phyloP scores from a whole-genome alignment of 192 early-diverging fungal genomes.

The Backusella liffmaniae region DNA sequence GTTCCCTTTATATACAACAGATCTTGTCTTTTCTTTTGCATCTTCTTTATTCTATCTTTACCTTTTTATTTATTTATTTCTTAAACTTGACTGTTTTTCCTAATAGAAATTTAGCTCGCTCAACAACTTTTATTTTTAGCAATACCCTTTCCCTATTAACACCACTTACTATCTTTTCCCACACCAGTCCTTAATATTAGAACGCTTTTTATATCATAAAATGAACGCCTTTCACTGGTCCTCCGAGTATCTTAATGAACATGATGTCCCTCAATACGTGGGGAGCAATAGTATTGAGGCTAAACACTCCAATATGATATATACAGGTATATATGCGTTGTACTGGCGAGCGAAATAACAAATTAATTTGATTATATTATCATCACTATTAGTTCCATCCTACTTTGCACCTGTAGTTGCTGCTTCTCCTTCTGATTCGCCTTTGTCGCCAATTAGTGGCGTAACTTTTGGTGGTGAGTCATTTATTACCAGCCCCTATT shows the following conservation, averaged over 20 bases:
- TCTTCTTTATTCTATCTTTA: background rate
- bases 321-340: slow-evolving; percentile 9
- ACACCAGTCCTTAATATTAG: background rate
- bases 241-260: slow-evolving; percentile 9
- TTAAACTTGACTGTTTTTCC: background rate
- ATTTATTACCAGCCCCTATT: background rate
- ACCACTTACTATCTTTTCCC: background rate
- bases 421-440: slow-evolving; percentile 3
- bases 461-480: background rate
- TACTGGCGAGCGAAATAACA: background rate
- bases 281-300: background rate
- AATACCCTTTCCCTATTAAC: background rate
- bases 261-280: background rate
- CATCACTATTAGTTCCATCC: background rate
- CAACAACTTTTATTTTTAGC: background rate
- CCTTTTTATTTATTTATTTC: background rate
- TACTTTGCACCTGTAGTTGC: slow-evolving; percentile 14
- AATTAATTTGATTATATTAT: background rate
- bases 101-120: background rate
- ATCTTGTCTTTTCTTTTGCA: background rate
- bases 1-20: background rate
- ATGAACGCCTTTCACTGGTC: slow-evolving; percentile 14
- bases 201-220: background rate
- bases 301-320: slow-evolving; percentile 9
- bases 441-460: background rate